These are phyloP conservation scores for Colletotrichum orbiculare DNA, from an alignment of 2,329 filamentous ascomycete genomes.

Conservation along the genomic window DNA sequence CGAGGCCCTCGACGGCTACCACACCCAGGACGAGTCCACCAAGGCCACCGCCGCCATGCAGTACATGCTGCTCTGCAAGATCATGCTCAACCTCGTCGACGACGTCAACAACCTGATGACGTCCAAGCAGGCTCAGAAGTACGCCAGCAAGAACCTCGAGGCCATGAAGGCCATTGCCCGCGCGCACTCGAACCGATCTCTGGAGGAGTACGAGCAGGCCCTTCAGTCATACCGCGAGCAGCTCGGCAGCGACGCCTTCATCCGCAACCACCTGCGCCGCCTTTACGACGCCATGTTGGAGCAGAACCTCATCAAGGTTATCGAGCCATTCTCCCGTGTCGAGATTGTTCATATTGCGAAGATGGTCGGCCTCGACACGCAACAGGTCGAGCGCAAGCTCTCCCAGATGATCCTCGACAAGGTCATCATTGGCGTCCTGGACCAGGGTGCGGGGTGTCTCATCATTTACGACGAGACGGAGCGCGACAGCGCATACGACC, in stretches of 20 bases:
- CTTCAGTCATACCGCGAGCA: constrained; percentile 92
- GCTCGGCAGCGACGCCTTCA: constrained; percentile 93
- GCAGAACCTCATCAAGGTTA: constrained; percentile 99
- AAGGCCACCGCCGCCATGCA: constrained; percentile 97
- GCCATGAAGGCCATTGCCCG: constrained; percentile 99
- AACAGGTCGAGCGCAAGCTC: constrained; percentile 97
- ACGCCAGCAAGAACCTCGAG: constrained; percentile 94
- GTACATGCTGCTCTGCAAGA: constrained; percentile 99
- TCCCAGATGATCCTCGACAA: constrained; percentile 99
- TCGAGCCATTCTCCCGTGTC: constrained; percentile 97
- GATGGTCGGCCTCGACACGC: constrained; percentile 95
- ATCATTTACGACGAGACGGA: constrained; percentile 97
- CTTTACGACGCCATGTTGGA: constrained; percentile 99
- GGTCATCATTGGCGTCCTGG: constrained; percentile 96
- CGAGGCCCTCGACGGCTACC: constrained; percentile 97
- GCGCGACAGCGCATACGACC: constrained; percentile 92
- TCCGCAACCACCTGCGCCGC: constrained; percentile 93
- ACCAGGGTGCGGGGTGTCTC: constrained; percentile 96
- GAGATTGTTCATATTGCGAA: constrained; percentile 97
- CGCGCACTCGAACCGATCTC: constrained; percentile 92
- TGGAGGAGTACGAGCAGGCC: constrained; percentile 97
- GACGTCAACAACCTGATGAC: constrained; percentile 96
- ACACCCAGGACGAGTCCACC: constrained; percentile 85
- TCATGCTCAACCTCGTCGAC: constrained; percentile 97
- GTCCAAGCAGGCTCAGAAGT: constrained; percentile 96